A percentile compares a stretch with the other conserved stretches of the same genome.
Conservation (phyloP, 2,329 filamentous ascomycete species). For the Acephala macrosclerotiorum region DNA sequence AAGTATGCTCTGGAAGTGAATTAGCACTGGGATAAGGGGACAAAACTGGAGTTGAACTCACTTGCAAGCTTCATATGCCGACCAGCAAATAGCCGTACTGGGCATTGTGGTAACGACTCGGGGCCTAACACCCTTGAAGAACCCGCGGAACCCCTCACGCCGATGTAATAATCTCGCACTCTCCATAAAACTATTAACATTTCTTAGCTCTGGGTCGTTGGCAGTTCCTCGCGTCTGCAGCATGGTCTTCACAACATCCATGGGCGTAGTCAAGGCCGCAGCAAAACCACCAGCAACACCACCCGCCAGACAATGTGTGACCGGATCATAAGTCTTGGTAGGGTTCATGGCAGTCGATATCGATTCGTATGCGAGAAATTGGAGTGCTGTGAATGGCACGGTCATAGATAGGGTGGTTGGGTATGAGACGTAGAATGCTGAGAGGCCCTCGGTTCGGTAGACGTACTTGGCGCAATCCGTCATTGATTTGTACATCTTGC, state of each 20-base stretch:
- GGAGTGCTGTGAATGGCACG: conserved; percentile 94
- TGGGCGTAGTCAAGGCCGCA: conserved; percentile 90
- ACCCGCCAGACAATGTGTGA: conserved; percentile 92
- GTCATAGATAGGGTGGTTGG: conserved; percentile 99
- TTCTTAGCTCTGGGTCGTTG: conserved; percentile 71
- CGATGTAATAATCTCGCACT: conserved; percentile 53
- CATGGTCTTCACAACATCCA: conserved; percentile 98
- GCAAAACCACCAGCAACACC: conserved; percentile 93
- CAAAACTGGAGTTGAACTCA: no score
- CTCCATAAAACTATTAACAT: conserved; percentile 43
- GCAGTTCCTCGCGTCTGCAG: conserved; percentile 91
- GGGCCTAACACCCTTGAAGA: conserved; percentile 92
- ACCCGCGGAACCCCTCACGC: conserved; percentile 84
- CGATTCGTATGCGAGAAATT: conserved; percentile 98
- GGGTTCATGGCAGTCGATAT: conserved; percentile 95
- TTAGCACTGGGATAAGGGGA: conserved; percentile 18
- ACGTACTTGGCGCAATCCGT: conserved; percentile 87
- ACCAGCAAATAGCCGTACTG: conserved; percentile 99
- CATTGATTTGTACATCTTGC: conserved; percentile 83
- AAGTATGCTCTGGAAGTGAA: conserved; percentile 61
- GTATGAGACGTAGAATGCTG: conserved; percentile 97
- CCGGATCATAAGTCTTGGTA: conserved; percentile 82
- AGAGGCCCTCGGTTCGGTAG: conserved; percentile 85
- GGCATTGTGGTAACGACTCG: conserved; percentile 97
- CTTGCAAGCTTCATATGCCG: conserved; percentile 74